Percentiles rank a stretch among this genome's conserved stretches.
Conservation (phyloP, 148 eudicot species). For the Vaccinium myrtillus region DNA sequence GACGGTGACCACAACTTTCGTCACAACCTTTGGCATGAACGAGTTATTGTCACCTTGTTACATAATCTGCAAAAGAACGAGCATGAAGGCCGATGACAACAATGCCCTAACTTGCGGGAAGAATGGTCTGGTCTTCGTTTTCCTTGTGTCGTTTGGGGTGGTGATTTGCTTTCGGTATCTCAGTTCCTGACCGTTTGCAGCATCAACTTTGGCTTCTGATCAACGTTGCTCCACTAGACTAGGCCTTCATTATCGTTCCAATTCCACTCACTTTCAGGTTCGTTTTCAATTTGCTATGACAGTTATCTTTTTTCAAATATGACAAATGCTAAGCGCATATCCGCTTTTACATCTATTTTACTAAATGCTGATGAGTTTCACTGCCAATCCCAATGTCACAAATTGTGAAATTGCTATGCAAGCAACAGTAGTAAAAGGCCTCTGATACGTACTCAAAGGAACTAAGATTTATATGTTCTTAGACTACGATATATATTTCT, state of each 20-base stretch:
- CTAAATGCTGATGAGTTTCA: background rate
- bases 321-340: background rate
- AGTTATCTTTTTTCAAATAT: background rate
- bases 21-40: background rate
- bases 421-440: background rate
- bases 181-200: background rate
- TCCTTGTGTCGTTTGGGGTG: background rate
- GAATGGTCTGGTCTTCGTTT: background rate
- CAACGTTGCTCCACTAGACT: background rate
- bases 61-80: background rate
- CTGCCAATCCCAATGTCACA: background rate
- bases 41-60: background rate
- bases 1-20: background rate
- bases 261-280: background rate
- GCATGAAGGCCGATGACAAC: background rate
- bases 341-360: background rate
- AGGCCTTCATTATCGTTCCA: background rate
- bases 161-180: background rate
- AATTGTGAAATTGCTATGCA: background rate
- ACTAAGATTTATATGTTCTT: background rate
- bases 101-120: background rate
- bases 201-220: background rate
- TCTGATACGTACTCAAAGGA: background rate
- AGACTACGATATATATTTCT: background rate
- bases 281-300: background rate